Base-by-base conservation (phyloP, 805 yeast species). In the Candida nitratophila region DNA sequence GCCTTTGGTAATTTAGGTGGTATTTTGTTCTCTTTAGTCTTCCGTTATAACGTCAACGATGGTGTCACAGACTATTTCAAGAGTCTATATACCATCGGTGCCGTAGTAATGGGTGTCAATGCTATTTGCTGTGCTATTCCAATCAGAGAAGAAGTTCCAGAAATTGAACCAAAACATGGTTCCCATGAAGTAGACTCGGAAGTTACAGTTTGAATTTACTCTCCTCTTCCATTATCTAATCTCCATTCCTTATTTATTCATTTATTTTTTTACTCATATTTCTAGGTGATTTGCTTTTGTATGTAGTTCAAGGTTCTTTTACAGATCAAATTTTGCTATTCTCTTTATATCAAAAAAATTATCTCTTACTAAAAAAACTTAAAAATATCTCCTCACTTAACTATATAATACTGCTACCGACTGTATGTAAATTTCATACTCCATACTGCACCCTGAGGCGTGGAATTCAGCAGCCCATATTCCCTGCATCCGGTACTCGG, bases 1-100 rank as follows among this genome's bases (percentile, higher is more conserved):
- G 63, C 64, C 3, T 52, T 61, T 40, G 70, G 70, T 17, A 65
- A 65, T 42, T 26, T 62, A 35, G 70, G 70, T 14, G 70, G 69
- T 36, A 53, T 64, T 33, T 40, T 65, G 37, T 64, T 64, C 43
- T 55, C 66, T 22, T 50, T 65, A 40, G 68, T 65, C 2, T 64
- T 64, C 55, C 52, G 70, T 40, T 65, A 53, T 45, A 51, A 51
- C 32, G 52, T 57, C 15, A 41, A 46, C 1, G 43, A 48, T 32
- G 66, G 65, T 9, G 48, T 42, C 1, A 57, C 55, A 14, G 49
- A 61, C 31, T 63, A 63, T 39, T 56, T 55, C 49, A 52, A 46
- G 26, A 55, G 57, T 3, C 49, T 63, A 30, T 65, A 67, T 66
- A 57, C 58, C 36, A 60, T 63, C 33, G 69, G 68, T 17, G 48